Percentiles rank a stretch among this genome's conserved stretches.
These are phyloP conservation scores for Wallacemonas collosoma DNA, from an alignment of 208 protist genomes.

Conservation along the genomic window DNA sequence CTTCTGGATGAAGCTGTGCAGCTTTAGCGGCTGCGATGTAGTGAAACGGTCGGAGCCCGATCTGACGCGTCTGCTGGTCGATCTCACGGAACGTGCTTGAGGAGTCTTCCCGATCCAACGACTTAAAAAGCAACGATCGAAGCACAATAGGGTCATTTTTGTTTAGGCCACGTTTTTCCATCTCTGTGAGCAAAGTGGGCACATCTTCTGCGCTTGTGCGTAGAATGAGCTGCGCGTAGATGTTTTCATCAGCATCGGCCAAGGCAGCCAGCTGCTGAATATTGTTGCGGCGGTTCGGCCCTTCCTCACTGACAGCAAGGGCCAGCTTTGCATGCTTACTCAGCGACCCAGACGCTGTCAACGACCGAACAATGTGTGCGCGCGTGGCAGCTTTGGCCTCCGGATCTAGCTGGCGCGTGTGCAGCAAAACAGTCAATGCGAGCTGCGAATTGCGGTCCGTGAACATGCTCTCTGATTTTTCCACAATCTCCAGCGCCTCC, in stretches of 20 bases:
- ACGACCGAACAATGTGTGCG: slow-evolving; percentile 29
- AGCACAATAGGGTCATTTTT: slow-evolving; percentile 73
- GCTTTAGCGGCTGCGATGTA: slow-evolving; percentile 40
- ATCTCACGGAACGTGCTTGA: slow-evolving; percentile 67
- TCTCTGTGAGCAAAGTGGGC: slow-evolving; percentile 54
- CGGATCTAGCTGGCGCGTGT: slow-evolving; percentile 15
- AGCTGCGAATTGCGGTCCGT: slow-evolving; percentile 18
- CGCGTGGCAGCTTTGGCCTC: slow-evolving; percentile 24
- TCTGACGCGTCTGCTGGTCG: slow-evolving; percentile 48
- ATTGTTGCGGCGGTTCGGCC: slow-evolving; percentile 40
- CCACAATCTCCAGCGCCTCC: slow-evolving; percentile 10
- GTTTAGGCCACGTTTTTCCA: slow-evolving; percentile 70
- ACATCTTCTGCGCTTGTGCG: slow-evolving; percentile 51
- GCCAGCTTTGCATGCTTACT: slow-evolving; percentile 53
- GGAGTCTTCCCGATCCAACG: slow-evolving; percentile 50
- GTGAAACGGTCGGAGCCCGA: slow-evolving; percentile 61
- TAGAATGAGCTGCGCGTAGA: slow-evolving; percentile 76
- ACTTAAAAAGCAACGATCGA: slow-evolving; percentile 48
- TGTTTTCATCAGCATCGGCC: slow-evolving; percentile 65
- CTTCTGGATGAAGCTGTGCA: slow-evolving; percentile 23
- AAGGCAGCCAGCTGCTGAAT: slow-evolving; percentile 62
- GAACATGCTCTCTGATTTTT: not conserved
- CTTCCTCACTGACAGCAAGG: slow-evolving; percentile 49
- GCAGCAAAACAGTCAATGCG: slow-evolving; percentile 25
- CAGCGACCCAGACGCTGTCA: slow-evolving; percentile 28